These are phyloP conservation scores for Torrubiellomyces zombiae DNA, from an alignment of 2,329 filamentous ascomycete genomes.

Conservation along the genomic window DNA sequence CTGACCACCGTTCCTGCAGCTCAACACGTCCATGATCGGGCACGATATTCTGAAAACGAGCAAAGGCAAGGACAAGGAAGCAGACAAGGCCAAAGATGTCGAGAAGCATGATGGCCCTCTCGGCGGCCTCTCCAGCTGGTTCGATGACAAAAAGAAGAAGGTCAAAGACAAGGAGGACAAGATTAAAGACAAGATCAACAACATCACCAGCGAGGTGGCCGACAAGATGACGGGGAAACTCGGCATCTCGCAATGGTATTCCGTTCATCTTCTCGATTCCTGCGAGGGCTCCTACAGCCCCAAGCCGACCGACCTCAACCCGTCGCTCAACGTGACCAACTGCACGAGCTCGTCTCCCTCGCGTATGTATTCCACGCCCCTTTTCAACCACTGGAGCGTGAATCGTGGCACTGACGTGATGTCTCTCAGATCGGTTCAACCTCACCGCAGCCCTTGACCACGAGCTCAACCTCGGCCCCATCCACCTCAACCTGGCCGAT, in stretches of 20 bases:
- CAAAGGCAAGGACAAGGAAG: constrained; percentile 10
- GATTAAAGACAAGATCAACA: constrained; percentile 20
- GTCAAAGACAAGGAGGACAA: constrained; percentile 18
- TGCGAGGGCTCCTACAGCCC: constrained; percentile 30
- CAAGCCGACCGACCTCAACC: constrained; percentile 20
- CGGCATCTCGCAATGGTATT: constrained; percentile 34
- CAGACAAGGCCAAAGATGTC: constrained; percentile 9
- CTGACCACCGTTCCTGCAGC: constrained; percentile 8
- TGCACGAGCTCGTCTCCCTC: constrained; percentile 24
- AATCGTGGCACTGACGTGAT: constrained; percentile 2
- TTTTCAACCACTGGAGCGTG: neutral
- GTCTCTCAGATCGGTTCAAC: constrained; percentile 22
- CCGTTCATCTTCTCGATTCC: constrained; percentile 28
- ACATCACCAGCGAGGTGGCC: constrained; percentile 21
- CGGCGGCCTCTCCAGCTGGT: constrained; percentile 14
- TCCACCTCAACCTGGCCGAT: constrained; percentile 26
- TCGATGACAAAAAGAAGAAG: constrained; percentile 15
- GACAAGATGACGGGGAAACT: constrained; percentile 24
- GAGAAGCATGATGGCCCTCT: constrained; percentile 11
- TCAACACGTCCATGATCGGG: constrained; percentile 23
- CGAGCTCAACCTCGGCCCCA: constrained; percentile 26
- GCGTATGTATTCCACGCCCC: constrained; percentile 13
- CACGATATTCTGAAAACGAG: constrained; percentile 14
- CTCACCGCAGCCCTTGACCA: constrained; percentile 28
- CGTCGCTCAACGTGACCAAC: constrained; percentile 25